Conservation (phyloP, 2,329 filamentous ascomycete species). For the Neopestalotiopsis rosae region DNA sequence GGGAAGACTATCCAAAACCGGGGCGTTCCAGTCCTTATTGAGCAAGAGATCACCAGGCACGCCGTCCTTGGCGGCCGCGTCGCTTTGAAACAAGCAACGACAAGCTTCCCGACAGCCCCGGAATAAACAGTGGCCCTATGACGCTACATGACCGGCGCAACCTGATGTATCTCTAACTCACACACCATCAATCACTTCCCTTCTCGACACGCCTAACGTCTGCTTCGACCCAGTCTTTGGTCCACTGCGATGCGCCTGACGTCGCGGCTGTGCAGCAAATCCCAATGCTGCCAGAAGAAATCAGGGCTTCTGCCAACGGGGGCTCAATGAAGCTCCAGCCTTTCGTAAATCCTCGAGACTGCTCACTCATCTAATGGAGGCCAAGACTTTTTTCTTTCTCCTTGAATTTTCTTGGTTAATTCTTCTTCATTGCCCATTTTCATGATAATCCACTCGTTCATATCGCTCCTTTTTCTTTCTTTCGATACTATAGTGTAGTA, state of each 20-base stretch:
- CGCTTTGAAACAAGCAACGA: constrained; percentile 11
- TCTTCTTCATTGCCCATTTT: background rate
- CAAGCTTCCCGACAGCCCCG: constrained; percentile 4
- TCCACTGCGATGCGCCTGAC: constrained; percentile 12
- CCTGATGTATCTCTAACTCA: constrained; percentile 4
- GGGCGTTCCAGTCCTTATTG: background rate
- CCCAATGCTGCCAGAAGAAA: constrained; percentile 2
- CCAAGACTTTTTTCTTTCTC: background rate
- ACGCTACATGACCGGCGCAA: background rate
- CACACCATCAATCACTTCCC: constrained; percentile 4
- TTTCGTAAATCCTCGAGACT: constrained; percentile 5
- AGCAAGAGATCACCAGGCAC: constrained; percentile 11
- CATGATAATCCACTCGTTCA: background rate
- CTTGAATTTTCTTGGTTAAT: background rate
- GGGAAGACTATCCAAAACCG: background rate
- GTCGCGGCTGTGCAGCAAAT: constrained; percentile 17
- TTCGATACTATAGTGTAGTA: constrained; percentile 5
- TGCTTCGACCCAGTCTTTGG: constrained; percentile 8
- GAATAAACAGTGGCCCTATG: constrained; percentile 11
- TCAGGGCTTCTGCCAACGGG: background rate
- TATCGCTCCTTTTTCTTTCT: background rate
- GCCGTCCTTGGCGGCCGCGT: background rate
- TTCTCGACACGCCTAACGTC: constrained; percentile 7
- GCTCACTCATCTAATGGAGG: background rate
- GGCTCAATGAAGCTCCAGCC: background rate